phyloP scores from a whole-genome alignment of 768 basidiomycete species.

The Hemileccinum rubropunctum region DNA sequence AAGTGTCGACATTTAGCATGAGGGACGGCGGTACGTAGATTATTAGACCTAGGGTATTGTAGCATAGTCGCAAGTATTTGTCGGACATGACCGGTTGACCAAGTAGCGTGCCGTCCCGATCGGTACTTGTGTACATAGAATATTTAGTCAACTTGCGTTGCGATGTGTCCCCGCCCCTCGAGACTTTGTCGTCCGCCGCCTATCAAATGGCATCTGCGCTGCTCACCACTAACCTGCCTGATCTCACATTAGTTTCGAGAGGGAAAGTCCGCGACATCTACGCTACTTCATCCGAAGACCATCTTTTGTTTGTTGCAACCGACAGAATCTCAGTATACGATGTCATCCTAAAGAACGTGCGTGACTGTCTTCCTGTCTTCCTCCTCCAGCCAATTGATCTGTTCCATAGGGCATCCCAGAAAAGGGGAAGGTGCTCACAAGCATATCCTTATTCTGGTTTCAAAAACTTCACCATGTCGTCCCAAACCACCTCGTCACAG shows the following conservation, averaged over 20 bases:
- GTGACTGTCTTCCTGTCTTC: slow-evolving; percentile 29
- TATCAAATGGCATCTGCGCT: slow-evolving; percentile 36
- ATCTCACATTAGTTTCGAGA: slow-evolving; percentile 69
- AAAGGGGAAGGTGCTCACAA: slow-evolving; percentile 87
- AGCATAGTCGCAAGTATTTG: slow-evolving; percentile 12
- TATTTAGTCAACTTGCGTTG: slow-evolving; percentile 1
- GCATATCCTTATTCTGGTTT: slow-evolving; percentile 96
- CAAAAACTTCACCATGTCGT: slow-evolving; percentile 72
- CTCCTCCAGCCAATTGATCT: neutral
- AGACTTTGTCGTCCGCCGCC: neutral
- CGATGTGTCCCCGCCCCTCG: slow-evolving; percentile 1
- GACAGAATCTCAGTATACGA: slow-evolving; percentile 98
- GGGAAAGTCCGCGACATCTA: slow-evolving; percentile 99
- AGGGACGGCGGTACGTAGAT: slow-evolving; percentile 10
- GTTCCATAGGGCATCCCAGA: slow-evolving; percentile 80
- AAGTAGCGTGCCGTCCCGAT: slow-evolving; percentile 14
- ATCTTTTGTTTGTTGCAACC: slow-evolving; percentile 89
- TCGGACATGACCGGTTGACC: slow-evolving; percentile 10
- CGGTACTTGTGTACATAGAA: slow-evolving; percentile 1
- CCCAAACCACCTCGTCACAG: slow-evolving; percentile 87
- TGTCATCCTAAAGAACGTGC: slow-evolving; percentile 88
- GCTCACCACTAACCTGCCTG: slow-evolving; percentile 55
- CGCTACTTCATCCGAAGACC: slow-evolving; percentile 60
- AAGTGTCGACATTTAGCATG: slow-evolving; percentile 1
- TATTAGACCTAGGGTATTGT: slow-evolving; percentile 16